Base-by-base conservation (phyloP, 768 basidiomycete genomes). In the Lactarius tabidus region DNA sequence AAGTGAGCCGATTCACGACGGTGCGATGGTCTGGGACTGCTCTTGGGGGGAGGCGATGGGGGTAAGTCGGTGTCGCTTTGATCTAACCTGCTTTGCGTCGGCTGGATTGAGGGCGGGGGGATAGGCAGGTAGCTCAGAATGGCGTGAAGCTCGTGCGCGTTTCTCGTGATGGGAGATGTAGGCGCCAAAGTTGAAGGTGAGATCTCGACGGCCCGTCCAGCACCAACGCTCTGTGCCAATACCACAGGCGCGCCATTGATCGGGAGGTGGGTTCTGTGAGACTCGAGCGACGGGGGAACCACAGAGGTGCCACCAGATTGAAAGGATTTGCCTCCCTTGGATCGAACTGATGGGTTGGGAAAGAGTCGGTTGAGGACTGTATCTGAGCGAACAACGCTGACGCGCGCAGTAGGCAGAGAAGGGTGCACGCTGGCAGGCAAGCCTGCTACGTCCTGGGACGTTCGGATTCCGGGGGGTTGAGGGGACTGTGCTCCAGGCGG, bases 281-380 rank as follows among this genome's bases (percentile, higher is more conserved):
- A 61, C 17, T 41, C 64, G 26, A 60, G 61, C 28, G 64, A 58
- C 15, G 59, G 20, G 45, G 35, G 20, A 20, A 52, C 39, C 18
- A 53, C n/a, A 29, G 67, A 60, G 15, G 43, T 43, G 23, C 28
- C 35, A 17, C 63, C 63, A 12, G 67, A 68, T 14, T 33, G n/a
- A 1, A 51, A 52, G 4, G 64, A 57, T 23, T 57, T 35, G 23
- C 28, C 59, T 17, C 39, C 57, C 6, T 65, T 57, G 20, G 56
- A 67, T 41, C 29, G 56, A 35, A 55, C 48, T 1, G 58, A 55
- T 4, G 23, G 58, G 10, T 57, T 59, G 8, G 54, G 66, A 56
- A 68, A 68, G 41, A 68, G 67, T 18, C 67, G 59, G 8, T 54
- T 48, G 15, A 68, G 51, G 20, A 68, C 64, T 15, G 64, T 54